Base-by-base conservation (phyloP, 163 green algal species). In the Scenedesmus sp. region DNA sequence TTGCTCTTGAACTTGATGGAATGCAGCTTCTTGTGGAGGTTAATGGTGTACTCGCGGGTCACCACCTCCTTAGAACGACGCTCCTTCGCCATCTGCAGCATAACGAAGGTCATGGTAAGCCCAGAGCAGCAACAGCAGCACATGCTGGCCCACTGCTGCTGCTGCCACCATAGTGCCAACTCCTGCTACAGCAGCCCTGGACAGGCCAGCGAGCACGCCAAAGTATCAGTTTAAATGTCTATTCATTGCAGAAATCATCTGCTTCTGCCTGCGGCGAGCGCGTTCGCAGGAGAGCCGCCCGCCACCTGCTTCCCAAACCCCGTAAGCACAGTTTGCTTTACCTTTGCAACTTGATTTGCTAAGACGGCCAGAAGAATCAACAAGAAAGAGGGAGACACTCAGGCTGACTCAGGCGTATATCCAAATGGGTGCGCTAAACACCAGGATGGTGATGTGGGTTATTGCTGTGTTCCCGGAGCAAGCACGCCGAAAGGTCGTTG, bases 41-140 rank as follows among this genome's bases (percentile, higher is more conserved):
- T 99, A 94, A 99, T 98, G 92, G 98, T 99, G 97, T 99, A 99
- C 96, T 99, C 98, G 22, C 98, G 96, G n/a, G 96, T 98, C 76
- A 96, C 94, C 89, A 93, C 87, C 89, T 96, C 93, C 94, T 95
- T 96, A 51, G 88, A 87, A 90, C 94, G 91, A 90, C 88, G 92
- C 94, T 98, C 97, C 91, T 98, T 97, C 83, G 87, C 96, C 96
- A 98, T 97, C 95, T 97, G 88, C 88, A 51, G 13, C 65, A 76
- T 40, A 9, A 18, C 30, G 7, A 37, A 0, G 65, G 59, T 12
- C 30, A 20, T 40, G 30, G 30, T 76, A 7, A 76, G 65, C 65
- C 65, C 65, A n/a, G 4, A 18, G 20, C 78, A 83, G 18, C 42
- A 61, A n/a, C 78, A 81, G 72, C 35, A 81, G 72, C 72, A 81